These are phyloP conservation scores for Rhodomyrtus tomentosa DNA, from an alignment of 345 rosid genomes.

Conservation along the genomic window DNA sequence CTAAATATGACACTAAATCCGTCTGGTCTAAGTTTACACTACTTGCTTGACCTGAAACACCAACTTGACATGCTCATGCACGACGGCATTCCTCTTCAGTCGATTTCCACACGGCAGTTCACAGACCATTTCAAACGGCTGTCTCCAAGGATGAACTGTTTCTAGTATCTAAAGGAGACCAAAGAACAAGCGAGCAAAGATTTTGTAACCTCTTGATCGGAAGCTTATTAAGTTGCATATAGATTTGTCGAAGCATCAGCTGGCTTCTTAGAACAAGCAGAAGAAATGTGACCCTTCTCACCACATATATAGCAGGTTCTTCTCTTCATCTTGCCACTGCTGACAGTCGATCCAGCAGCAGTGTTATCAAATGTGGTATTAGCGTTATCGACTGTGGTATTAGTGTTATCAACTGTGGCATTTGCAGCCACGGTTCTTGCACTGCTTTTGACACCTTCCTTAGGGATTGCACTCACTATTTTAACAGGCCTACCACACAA, in stretches of 20 bases:
- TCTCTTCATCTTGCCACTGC: slow-evolving; percentile 58
- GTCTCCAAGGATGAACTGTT: not conserved
- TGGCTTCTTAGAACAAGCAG: slow-evolving; percentile 48
- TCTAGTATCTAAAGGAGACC: not conserved
- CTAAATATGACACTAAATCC: not conserved
- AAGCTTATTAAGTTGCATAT: not conserved
- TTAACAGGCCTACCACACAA: slow-evolving; percentile 73
- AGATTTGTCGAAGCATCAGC: not conserved
- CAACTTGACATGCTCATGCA: not conserved
- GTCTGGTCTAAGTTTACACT: not conserved
- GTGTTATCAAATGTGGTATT: not conserved
- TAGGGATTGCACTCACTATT: slow-evolving; percentile 74
- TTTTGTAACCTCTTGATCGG: not conserved
- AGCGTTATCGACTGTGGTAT: not conserved
- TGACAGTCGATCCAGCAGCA: not conserved
- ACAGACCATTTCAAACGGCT: not conserved
- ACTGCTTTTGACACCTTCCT: slow-evolving; percentile 7
- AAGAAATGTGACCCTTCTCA: slow-evolving; percentile 67
- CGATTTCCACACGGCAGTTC: not conserved
- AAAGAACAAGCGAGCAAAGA: not conserved
- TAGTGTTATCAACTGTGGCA: not conserved
- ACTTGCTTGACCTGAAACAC: not conserved
- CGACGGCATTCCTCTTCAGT: not conserved
- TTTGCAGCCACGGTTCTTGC: not conserved
- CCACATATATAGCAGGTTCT: slow-evolving; percentile 75